Conservation (phyloP, 345 rosid species). For the Eucalyptus polybractea region DNA sequence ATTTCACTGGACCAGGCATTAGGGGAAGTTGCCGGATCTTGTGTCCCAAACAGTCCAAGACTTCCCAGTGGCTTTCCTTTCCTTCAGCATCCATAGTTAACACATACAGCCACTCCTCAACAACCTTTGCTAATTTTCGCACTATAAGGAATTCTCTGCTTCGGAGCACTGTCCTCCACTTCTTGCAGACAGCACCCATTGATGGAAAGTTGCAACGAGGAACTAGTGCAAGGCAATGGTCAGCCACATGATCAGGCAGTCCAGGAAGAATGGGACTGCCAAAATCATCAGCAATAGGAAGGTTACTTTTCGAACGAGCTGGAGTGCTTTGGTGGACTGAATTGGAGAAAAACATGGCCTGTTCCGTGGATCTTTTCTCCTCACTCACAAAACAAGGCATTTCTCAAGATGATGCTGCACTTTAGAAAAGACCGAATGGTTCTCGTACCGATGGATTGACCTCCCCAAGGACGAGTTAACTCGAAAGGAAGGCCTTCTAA, state of each 20-base stretch:
- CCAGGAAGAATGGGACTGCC: constrained; percentile 65
- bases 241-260: constrained; percentile 84
- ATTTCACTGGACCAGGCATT: constrained; percentile 82
- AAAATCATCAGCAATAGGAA: constrained; percentile 15
- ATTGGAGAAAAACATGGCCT: constrained; percentile 19
- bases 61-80: constrained; percentile 86
- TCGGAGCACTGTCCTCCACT: constrained; percentile 73
- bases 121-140: constrained; percentile 63
- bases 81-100: constrained; percentile 55
- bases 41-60: constrained; percentile 56
- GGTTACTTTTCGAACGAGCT: constrained; percentile 16
- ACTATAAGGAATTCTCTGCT: constrained; percentile 78
- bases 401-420: background rate
- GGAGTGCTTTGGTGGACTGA: constrained; percentile 2
- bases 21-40: constrained; percentile 51
- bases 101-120: constrained; percentile 88
- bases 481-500: background rate
- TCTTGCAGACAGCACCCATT: constrained; percentile 82
- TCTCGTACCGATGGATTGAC: constrained; percentile 1
- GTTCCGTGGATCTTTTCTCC: constrained; percentile 29
- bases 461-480: background rate
- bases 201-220: constrained; percentile 67
- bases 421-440: background rate
- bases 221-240: constrained; percentile 73
- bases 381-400: constrained; percentile 42